Evolutionary conservation across 2,329 filamentous ascomycete genomes (phyloP), one percentile per base, ranked within the genome.

Genomic region (Cordyceps sp.): DNA sequence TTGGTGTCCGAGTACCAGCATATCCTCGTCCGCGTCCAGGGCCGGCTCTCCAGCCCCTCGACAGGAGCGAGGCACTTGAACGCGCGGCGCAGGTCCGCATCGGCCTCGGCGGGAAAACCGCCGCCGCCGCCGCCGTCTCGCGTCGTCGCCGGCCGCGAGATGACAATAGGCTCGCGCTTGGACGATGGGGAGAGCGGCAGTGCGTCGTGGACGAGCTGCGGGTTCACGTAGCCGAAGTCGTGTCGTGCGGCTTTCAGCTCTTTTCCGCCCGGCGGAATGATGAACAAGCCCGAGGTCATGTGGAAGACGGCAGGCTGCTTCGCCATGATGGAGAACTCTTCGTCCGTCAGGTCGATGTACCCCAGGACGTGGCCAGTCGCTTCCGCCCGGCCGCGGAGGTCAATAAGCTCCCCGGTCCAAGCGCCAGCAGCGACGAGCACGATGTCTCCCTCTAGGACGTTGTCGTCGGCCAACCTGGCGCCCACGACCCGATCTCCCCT

Each of bases 341-440:
- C 66, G 13, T 71, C 58, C 0, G 73, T 78, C 43, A 96, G 66
- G 39, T 73, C 64, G 41, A 93, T 59, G 57, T 92, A 94, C 10
- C 69, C 78, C 18, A 96, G 50, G 1, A 72, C 69, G 46, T 96
- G 88, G 12, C 83, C 88, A 0, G 84, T 93, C 3, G 86, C 80
- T 39, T 78, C 69, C 25, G 75, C 76, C 28, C 80, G 70, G 18
- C 83, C 82, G 29, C 75, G 64, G 1, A 94, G 61, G 52, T 93
- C 80, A 34, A 94, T 58, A 16, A 94, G 64, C 2, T 69, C 66
- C 3, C 76, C 70, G 3, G 81, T 83, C 86, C 88, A 96, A 5
- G 88, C 85, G 13, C 88, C 88, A 0, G 85, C 75, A 0, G 88
- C 85, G 3, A 93, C 64, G 34, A 94, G 62, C 22, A 81, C 76